Percentiles rank a stretch among this genome's conserved stretches.
Evolutionary conservation across 2,329 filamentous ascomycete genomes (phyloP).

Genomic region (Exserohilum turcica): DNA sequence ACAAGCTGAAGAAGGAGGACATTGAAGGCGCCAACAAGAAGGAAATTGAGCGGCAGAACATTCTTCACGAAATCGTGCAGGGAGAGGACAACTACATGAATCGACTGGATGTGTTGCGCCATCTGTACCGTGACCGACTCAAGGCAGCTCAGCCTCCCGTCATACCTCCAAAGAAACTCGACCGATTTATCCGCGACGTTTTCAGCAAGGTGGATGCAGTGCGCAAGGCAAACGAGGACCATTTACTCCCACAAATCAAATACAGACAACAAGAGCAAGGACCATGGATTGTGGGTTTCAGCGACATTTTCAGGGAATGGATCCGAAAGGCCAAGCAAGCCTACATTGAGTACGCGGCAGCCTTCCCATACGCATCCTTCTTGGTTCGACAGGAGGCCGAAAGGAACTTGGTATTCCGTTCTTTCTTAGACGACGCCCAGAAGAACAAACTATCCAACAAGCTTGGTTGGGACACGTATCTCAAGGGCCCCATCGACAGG

Average conservation of each 20-base stretch:
- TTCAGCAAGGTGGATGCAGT: slow-evolving; percentile 92
- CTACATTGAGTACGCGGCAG: slow-evolving; percentile 90
- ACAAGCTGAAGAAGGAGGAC: slow-evolving; percentile 78
- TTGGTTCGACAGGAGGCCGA: slow-evolving; percentile 83
- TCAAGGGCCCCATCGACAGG: slow-evolving; percentile 91
- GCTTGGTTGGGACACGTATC: slow-evolving; percentile 90
- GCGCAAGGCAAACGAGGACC: slow-evolving; percentile 88
- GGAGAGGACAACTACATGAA: slow-evolving; percentile 91
- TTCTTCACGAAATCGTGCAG: slow-evolving; percentile 91
- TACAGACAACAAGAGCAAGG: slow-evolving; percentile 97
- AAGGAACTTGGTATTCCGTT: slow-evolving; percentile 81
- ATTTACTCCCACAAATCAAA: slow-evolving; percentile 89
- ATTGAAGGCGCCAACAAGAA: slow-evolving; percentile 76
- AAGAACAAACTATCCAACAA: slow-evolving; percentile 79
- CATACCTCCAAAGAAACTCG: slow-evolving; percentile 75
- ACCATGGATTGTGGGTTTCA: slow-evolving; percentile 91
- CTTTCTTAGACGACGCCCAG: slow-evolving; percentile 81
- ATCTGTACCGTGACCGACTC: slow-evolving; percentile 84
- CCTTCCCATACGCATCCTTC: slow-evolving; percentile 82
- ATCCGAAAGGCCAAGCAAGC: slow-evolving; percentile 88
- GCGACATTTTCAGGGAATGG: slow-evolving; percentile 97
- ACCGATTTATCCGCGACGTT: slow-evolving; percentile 80
- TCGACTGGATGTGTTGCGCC: slow-evolving; percentile 82
- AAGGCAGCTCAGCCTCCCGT: slow-evolving; percentile 75
- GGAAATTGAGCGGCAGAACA: slow-evolving; percentile 91